These are phyloP conservation scores for Verticillium alfalfae DNA, from an alignment of 2,329 filamentous ascomycete genomes.

Conservation along the genomic window DNA sequence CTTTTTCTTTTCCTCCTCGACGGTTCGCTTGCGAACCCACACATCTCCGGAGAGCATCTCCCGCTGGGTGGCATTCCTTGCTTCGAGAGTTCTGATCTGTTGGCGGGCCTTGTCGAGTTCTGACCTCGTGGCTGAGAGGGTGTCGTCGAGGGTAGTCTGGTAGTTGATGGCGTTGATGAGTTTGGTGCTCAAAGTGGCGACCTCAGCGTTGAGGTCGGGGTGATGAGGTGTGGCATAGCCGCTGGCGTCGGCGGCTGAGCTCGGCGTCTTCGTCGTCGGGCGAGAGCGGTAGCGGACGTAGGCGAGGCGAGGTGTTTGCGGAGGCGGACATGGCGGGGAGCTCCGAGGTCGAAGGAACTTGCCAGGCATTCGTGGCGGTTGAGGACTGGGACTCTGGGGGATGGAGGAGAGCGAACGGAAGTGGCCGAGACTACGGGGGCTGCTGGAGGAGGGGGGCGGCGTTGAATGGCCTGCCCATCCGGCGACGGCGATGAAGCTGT, in stretches of 20 bases:
- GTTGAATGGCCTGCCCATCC: constrained; percentile 43
- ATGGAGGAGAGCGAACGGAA: constrained; percentile 49
- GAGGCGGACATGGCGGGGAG: constrained; percentile 32
- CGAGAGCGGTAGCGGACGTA: constrained; percentile 28
- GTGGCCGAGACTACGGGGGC: constrained; percentile 36
- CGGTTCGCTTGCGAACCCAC: constrained; percentile 67
- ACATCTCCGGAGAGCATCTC: constrained; percentile 69
- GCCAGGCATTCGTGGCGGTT: constrained; percentile 27
- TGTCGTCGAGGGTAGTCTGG: constrained; percentile 87
- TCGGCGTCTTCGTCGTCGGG: constrained; percentile 49
- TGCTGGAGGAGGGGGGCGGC: constrained; percentile 16
- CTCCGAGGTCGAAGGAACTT: constrained; percentile 28
- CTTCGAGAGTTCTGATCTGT: constrained; percentile 64
- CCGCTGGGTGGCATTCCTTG: constrained; percentile 59
- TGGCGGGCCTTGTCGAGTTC: constrained; percentile 72
- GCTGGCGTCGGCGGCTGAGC: constrained; percentile 46
- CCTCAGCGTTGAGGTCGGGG: constrained; percentile 62
- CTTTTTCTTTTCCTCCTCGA: constrained; percentile 65
- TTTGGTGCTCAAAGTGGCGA: constrained; percentile 88
- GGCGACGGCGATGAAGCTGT: constrained; percentile 48
- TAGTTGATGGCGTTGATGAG: constrained; percentile 97
- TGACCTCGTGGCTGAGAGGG: constrained; percentile 72
- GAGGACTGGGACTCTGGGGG: constrained; percentile 29
- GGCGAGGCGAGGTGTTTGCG: constrained; percentile 22
- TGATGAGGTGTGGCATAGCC: constrained; percentile 32